Percentiles rank a stretch among this genome's conserved stretches.
Evolutionary conservation across 441 rosid genomes (phyloP).

Genomic region (Breynia disticha): DNA sequence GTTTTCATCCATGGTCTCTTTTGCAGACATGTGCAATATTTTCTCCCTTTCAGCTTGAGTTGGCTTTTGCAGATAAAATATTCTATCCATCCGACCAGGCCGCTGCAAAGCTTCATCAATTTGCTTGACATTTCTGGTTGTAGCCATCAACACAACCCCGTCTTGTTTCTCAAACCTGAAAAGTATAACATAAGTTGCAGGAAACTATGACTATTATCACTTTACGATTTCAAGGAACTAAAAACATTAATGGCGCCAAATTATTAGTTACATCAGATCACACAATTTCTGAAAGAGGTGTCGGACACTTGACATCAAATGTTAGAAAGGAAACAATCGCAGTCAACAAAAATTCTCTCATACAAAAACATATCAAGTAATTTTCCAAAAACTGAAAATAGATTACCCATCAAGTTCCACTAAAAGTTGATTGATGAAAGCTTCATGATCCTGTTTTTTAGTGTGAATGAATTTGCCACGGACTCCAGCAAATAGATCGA

Average conservation of each 20-base stretch:
- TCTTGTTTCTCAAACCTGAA: slow-evolving; percentile 93
- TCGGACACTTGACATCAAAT: not conserved
- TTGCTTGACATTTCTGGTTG: slow-evolving; percentile 81
- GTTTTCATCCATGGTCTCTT: slow-evolving; percentile 81
- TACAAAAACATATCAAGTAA: slow-evolving; percentile 8
- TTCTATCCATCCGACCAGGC: slow-evolving; percentile 98
- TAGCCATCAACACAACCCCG: slow-evolving; percentile 97
- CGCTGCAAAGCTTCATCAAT: slow-evolving; percentile 90
- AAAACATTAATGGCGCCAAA: not conserved
- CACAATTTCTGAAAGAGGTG: not conserved
- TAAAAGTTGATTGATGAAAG: slow-evolving; percentile 94
- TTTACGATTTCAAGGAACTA: not conserved
- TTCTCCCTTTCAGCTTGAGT: slow-evolving; percentile 90
- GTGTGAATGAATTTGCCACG: slow-evolving; percentile 93
- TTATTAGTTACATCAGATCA: slow-evolving; percentile 4
- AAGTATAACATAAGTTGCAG: slow-evolving; percentile 2
- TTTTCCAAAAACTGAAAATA: slow-evolving; percentile 1
- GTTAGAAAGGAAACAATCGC: not conserved
- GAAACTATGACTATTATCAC: no score
- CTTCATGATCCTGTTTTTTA: slow-evolving; percentile 91
- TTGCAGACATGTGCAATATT: slow-evolving; percentile 65
- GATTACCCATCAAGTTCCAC: slow-evolving; percentile 99
- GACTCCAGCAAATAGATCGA: slow-evolving; percentile 98
- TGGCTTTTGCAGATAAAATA: slow-evolving; percentile 85
- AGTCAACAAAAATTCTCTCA: not conserved